Base-by-base conservation (phyloP, 2,329 filamentous ascomycete genomes). In the Ceratocystis alfenasii region DNA sequence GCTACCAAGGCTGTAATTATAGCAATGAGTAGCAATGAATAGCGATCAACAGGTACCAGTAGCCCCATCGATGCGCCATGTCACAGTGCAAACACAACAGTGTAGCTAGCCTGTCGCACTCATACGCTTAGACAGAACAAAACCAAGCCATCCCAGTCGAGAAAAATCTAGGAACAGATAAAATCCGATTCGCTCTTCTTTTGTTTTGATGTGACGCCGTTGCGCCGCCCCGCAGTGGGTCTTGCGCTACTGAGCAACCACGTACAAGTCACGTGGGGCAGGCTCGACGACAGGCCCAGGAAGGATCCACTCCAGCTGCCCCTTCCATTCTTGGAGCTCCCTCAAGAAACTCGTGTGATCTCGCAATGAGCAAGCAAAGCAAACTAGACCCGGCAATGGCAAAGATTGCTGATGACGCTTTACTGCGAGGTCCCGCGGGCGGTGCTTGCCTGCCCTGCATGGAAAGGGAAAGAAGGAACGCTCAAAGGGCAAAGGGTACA, bases 201-300 rank as follows among this genome's bases (percentile, higher is more conserved):
- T 33, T 59, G 55, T 59, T 59, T 59, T 59, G 61, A 48, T 63
- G 61, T 50, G 61, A 46, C n/a, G 61, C 61, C 25, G 61, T 63
- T 63, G 25, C 45, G 44, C 44, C 61, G 61, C 61, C 61, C 41
- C 41, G 61, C 61, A 48, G 61, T 62, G 60, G 36, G 60, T 62
- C 60, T 62, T 48, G 36, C 33, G 44, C 33, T 44, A 62, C 60
- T 46, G 44, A 46, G 61, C 61, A 63, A 63, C 61, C 44, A 41
- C 44, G 41, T 36, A 15, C 36, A 25, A 63, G 45, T 63, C 61
- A 63, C 61, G 61, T 63, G 41, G 25, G 45, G 22, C 28, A 22
- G 10, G 44, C 44, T 63, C 25, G n/a, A 62, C 55, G 55, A 59
- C 55, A 59, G 22, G 10, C 7, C 5, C 22, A n/a, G n/a, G n/a